Evolutionary conservation across 148 eudicot genomes (phyloP), one percentile per base, ranked within the genome.

Genomic region (Agrostemma githago): DNA sequence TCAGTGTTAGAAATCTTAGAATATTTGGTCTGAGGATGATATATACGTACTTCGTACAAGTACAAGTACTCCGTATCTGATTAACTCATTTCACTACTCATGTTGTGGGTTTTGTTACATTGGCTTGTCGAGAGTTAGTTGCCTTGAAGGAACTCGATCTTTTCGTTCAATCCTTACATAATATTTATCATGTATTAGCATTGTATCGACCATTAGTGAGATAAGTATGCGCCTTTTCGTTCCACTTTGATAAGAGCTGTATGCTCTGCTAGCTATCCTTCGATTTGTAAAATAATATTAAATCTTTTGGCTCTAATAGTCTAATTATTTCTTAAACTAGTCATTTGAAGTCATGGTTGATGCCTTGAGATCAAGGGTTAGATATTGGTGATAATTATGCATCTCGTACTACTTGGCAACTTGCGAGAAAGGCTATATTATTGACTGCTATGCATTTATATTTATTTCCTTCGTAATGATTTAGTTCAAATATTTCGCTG

Each of bases 371-470:
- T 26, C 34, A 54, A 54, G 4, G 59, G 15, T 9, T 54, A 54
- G 59, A 54, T 54, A 54, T 54, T 54, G 15, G 9, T 54, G 59
- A 54, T 7, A 54, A 66, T 81, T 70, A 68, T 67, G 11, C 59
- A 58, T 72, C 65, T 73, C 20, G 61, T 72, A 53, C 11, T 76
- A 43, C 46, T 43, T 43, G 46, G 56, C 56, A 51, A 51, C 69
- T 72, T 72, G 20, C 39, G 6, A 39, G 63, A 3, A 17, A 11
- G 37, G 2, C 57, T 61, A 66, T 74, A 72, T 76, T 73, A 40
- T 53, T 71, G 66, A 21, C 76, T 71, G 17, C 16, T 66, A 38
- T 34, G 57, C 59, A 26, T 62, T 63, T 40, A n/a, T n/a, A n/a
- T n/a, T n/a, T n/a, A n/a, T n/a, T n/a, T n/a, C n/a, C n/a, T n/a